Conservation (phyloP, 202 grass and related monocot genomes). For the Setaria viridis region DNA sequence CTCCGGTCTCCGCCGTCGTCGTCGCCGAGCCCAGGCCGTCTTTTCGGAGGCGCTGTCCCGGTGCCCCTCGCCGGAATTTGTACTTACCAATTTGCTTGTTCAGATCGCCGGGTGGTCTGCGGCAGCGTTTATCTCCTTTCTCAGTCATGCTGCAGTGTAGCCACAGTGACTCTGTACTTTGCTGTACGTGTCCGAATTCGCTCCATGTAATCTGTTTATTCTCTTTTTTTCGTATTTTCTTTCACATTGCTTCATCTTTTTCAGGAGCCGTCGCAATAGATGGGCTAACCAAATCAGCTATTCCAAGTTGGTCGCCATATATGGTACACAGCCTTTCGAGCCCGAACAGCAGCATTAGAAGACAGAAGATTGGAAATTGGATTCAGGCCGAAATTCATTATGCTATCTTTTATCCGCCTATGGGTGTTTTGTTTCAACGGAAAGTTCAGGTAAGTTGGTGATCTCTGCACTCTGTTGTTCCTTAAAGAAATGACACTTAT, state of each 20-base stretch:
- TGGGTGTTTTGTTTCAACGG: too few species aligned
- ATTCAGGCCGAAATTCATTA: too few species aligned
- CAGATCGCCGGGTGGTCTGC: neutral
- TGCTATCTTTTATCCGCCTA: too few species aligned
- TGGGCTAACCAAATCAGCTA: too few species aligned
- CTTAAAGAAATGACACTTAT: too few species aligned
- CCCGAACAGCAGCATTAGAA: too few species aligned
- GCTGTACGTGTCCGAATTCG: constrained; percentile 7
- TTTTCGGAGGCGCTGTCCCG: neutral
- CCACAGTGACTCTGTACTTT: neutral
- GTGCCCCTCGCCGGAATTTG: neutral
- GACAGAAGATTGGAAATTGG: too few species aligned
- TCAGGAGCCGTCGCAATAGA: neutral
- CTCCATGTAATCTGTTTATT: constrained; percentile 6
- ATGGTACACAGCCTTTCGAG: too few species aligned
- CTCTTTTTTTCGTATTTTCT: too few species aligned
- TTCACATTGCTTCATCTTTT: neutral
- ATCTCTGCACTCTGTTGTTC: too few species aligned
- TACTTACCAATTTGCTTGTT: neutral
- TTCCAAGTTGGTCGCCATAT: too few species aligned
- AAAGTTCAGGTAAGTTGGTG: too few species aligned
- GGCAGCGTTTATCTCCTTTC: constrained; percentile 1
- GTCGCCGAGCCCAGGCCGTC: neutral
- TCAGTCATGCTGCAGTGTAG: neutral
- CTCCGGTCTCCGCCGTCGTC: neutral